Evolutionary conservation across 2,329 filamentous ascomycete genomes (phyloP).

Genomic region (Aciculosporium take): DNA sequence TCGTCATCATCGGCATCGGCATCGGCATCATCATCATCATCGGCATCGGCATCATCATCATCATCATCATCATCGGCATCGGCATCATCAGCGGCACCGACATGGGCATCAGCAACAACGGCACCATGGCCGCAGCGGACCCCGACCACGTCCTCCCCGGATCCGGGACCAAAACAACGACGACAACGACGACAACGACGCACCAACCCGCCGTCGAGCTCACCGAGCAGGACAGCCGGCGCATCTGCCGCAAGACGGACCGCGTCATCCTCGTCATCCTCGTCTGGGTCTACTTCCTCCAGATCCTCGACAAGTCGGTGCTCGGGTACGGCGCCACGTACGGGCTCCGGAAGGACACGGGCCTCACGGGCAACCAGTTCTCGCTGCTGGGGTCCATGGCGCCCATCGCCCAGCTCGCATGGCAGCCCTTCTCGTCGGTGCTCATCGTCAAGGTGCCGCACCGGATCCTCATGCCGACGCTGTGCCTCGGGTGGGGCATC

Average conservation of each 20-base stretch:
- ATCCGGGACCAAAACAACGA: no score
- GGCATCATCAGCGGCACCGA: no score
- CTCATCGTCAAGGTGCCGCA: slow-evolving; percentile 48
- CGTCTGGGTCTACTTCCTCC: slow-evolving; percentile 44
- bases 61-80: no score
- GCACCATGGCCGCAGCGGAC: no score
- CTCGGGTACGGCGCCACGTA: slow-evolving; percentile 45
- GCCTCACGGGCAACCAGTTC: slow-evolving; percentile 39
- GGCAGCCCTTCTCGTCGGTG: slow-evolving; percentile 45
- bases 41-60: no score
- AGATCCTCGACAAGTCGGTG: slow-evolving; percentile 44
- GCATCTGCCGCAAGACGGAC: slow-evolving; percentile 48
- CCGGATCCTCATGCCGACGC: slow-evolving; percentile 39
- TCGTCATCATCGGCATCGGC: no score
- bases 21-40: no score
- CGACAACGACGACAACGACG: no score
- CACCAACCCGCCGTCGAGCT: slow-evolving; percentile 7
- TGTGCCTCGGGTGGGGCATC: slow-evolving; percentile 31
- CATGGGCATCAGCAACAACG: no score
- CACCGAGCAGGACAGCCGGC: slow-evolving; percentile 14
- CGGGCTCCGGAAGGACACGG: slow-evolving; percentile 33
- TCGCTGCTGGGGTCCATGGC: slow-evolving; percentile 42
- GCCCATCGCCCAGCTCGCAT: slow-evolving; percentile 44
- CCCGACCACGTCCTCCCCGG: no score
- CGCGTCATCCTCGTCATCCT: slow-evolving; percentile 39